A percentile compares a stretch with the other conserved stretches of the same genome.
Conservation (phyloP, 306 rosid genomes). For the Clitoria ternatea region DNA sequence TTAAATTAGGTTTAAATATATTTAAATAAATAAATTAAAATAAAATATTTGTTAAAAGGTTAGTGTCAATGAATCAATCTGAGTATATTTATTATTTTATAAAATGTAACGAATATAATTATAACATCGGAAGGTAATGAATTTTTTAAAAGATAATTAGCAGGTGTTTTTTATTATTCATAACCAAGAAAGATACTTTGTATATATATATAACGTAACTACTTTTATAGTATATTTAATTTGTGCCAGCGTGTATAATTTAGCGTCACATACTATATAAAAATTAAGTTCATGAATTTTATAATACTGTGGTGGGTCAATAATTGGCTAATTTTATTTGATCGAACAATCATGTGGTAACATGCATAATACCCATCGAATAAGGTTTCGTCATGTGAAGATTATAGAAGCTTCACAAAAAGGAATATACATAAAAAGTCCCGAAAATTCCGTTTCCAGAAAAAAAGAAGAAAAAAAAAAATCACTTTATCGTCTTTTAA, state of each 20-base stretch:
- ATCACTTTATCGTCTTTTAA: not conserved
- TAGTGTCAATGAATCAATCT: no score
- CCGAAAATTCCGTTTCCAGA: not conserved
- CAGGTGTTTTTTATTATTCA: no score
- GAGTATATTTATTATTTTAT: no score
- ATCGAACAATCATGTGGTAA: slow-evolving; percentile 19
- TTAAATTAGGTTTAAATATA: no score
- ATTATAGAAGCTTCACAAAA: slow-evolving; percentile 13
- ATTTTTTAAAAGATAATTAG: no score
- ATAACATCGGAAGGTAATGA: no score
- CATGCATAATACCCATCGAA: slow-evolving; percentile 17
- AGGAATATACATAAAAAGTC: not conserved
- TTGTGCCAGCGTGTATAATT: not conserved
- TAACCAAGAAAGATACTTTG: no score
- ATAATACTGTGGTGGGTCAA: slow-evolving; percentile 7
- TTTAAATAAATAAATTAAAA: no score
- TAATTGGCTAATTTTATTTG: not conserved
- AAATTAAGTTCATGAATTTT: not conserved
- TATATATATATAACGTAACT: not conserved
- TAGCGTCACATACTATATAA: not conserved
- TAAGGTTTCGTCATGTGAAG: slow-evolving; percentile 27
- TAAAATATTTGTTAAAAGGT: no score
- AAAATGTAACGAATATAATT: no score
- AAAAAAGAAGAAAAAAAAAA: not conserved
- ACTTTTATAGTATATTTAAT: not conserved